A percentile compares a stretch with the other conserved stretches of the same genome.
Evolutionary conservation across 108 stramenopile genomes (phyloP).

Genomic region (Nannochloropsis gaditana): DNA sequence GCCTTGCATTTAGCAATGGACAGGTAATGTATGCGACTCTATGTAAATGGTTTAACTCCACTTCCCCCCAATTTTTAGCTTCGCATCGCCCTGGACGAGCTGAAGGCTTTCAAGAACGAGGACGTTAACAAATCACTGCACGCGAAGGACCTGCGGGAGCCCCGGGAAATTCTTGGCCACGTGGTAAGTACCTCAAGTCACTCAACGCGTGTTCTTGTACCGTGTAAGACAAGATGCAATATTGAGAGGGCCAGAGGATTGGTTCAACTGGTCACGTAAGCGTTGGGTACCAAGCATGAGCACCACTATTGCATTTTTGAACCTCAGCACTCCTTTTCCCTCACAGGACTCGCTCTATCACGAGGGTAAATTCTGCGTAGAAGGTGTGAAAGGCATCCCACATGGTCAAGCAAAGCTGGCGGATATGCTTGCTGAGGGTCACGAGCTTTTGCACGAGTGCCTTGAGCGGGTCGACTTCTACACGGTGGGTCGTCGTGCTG

Average conservation of each 20-base stretch:
- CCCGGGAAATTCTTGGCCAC: slow-evolving; percentile 1
- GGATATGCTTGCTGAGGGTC: background rate
- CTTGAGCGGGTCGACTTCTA: slow-evolving; percentile 2
- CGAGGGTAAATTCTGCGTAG: slow-evolving; percentile 4
- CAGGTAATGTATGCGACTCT: too few species aligned
- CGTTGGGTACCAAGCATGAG: too few species aligned
- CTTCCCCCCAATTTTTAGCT: background rate
- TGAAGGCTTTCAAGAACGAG: slow-evolving; percentile 9
- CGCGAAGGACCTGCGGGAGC: background rate
- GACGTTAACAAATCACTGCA: background rate
- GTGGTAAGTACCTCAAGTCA: background rate
- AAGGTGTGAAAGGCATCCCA: background rate
- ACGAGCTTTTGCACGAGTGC: slow-evolving; percentile 10
- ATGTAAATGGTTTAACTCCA: too few species aligned
- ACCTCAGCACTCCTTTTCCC: too few species aligned
- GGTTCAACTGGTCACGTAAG: too few species aligned
- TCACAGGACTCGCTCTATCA: background rate
- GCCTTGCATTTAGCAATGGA: too few species aligned
- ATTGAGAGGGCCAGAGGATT: too few species aligned
- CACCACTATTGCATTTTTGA: too few species aligned
- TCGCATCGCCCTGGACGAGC: slow-evolving; percentile 7
- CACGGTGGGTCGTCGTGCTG: background rate
- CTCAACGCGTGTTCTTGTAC: too few species aligned
- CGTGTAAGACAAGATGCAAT: too few species aligned
- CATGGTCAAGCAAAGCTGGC: slow-evolving; percentile 12